Base-by-base conservation (phyloP, 2,329 filamentous ascomycete genomes). In the Ustilaginoidea virens region DNA sequence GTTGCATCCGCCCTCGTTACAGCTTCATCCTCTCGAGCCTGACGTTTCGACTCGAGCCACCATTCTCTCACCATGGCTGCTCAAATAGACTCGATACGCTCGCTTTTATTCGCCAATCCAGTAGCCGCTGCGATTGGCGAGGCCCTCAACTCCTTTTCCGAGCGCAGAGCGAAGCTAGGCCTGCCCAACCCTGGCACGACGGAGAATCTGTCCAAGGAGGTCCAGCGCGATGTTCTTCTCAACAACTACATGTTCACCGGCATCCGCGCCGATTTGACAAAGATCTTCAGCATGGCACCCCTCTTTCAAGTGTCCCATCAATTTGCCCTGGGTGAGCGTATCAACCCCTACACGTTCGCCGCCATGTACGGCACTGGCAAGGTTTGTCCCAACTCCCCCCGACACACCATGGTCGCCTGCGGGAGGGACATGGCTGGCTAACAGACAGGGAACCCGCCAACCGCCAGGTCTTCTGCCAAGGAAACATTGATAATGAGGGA, bases 271-370 rank as follows among this genome's bases (percentile, higher is more conserved):
- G 90, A 98, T 58, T 66, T 96, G 52, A 94, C 85, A 52, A 96
- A 94, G 68, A 76, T 83, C 51, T 92, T 96, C 61, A 90, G 85
- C 68, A 73, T 92, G 54, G 73, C 76, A 33, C 90, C 90, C 33
- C 64, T 96, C 42, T 98, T 98, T 68, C 87, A 96, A 60, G 80
- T 94, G 44, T 94, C 87, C 40, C 90, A 98, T 62, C 82, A 90
- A 45, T 90, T 98, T 55, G 79, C 87, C 32, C 82, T 94, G 72
- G 87, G 90, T 44, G 83, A 93, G 58, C 75, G 80, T 42, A 66
- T 92, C 54, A 86, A 86, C 52, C 90, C 90, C 21, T 98, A 98
- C 60, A 83, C 82, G 31, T 93, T 96, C 60, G 82, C 85, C 42
- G 82, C 81, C 39, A 73, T 98, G 49, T 94, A 90, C 53, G 90